These are phyloP conservation scores for Pyrenophora tritici-repentis DNA, from an alignment of 2,329 filamentous ascomycete species.

Conservation along the genomic window DNA sequence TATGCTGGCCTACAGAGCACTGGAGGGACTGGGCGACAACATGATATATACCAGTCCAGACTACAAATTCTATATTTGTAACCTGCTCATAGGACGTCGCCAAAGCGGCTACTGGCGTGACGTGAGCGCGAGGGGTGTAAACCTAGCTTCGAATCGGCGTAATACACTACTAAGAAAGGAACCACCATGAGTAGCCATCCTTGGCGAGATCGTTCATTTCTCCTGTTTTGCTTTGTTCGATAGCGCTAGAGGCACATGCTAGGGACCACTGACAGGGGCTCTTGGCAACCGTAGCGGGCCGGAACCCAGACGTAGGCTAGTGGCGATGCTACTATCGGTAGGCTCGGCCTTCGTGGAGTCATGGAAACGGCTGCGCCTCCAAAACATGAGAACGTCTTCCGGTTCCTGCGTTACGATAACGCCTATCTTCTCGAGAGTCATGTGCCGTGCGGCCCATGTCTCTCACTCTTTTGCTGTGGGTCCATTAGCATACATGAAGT, in stretches of 20 bases:
- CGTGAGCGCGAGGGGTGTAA: constrained; percentile 5
- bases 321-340: constrained; percentile 5
- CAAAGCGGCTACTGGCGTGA: constrained; percentile 4
- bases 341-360: constrained; percentile 10
- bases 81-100: constrained; percentile 11
- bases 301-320: constrained; percentile 8
- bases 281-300: constrained; percentile 7
- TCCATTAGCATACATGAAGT: no score
- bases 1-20: constrained; percentile 6
- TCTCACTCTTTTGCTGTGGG: no score
- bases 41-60: constrained; percentile 8
- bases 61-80: constrained; percentile 14
- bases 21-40: not conserved
- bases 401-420: not conserved
- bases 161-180: constrained; percentile 4
- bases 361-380: constrained; percentile 9
- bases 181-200: constrained; percentile 6
- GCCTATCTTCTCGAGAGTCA: no score
- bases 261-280: constrained; percentile 1
- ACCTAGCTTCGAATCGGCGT: not conserved
- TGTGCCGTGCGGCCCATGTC: no score
- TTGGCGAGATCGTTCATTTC: constrained; percentile 1
- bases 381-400: not conserved
- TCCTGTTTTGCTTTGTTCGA: constrained; percentile 7
- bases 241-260: constrained; percentile 3